Conservation (phyloP, 1,284 basidiomycete species). For the Hemileia vastatrix region DNA sequence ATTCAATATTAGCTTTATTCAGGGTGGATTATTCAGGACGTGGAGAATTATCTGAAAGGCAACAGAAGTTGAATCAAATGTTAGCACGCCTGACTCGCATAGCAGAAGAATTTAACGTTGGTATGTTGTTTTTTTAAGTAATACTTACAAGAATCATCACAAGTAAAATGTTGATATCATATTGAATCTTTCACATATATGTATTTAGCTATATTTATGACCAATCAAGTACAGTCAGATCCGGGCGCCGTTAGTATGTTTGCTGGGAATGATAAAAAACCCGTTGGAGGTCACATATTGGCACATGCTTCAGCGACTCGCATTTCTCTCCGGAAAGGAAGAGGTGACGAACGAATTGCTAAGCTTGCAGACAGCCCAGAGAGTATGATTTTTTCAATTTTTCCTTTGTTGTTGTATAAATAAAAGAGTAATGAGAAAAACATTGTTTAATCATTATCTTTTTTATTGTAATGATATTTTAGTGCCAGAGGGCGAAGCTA, state of each 20-base stretch:
- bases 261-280: constrained; percentile 57
- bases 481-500: constrained; percentile 27
- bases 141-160: too few relatives aligned
- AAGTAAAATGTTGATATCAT: too few relatives aligned
- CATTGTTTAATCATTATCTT: not conserved
- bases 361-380: constrained; percentile 89
- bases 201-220: constrained; percentile 67
- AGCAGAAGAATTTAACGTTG: constrained; percentile 77
- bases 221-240: constrained; percentile 75
- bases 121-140: constrained; percentile 24
- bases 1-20: constrained; percentile 92
- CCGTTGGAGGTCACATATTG: constrained; percentile 61
- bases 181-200: not conserved
- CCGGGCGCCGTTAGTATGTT: constrained; percentile 90
- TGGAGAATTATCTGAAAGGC: constrained; percentile 82
- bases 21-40: constrained; percentile 76
- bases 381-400: constrained; percentile 41
- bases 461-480: not conserved
- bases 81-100: constrained; percentile 77
- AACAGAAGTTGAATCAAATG: constrained; percentile 64
- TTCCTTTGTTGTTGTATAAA: not conserved
- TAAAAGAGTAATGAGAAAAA: not conserved
- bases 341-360: constrained; percentile 88
- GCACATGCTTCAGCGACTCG: constrained; percentile 76
- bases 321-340: constrained; percentile 77